Evolutionary conservation across 345 rosid species (phyloP).

Genomic region (Toxicodendron radicans): DNA sequence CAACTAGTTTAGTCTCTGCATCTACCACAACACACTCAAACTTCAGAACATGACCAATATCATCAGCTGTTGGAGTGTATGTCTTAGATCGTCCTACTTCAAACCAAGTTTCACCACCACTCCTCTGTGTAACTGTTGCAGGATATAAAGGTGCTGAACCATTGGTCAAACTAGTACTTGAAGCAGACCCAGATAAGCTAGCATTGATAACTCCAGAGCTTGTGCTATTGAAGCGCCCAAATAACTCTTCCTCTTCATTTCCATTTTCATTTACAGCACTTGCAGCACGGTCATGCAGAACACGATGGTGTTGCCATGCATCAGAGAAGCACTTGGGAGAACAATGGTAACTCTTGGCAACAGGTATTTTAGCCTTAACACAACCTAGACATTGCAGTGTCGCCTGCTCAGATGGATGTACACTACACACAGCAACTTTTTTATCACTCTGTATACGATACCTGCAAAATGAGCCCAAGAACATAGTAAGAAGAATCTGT

Average conservation of each 20-base stretch:
- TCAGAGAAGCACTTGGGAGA: constrained; percentile 89
- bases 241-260: constrained; percentile 86
- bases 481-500: not conserved
- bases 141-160: constrained; percentile 77
- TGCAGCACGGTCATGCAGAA: constrained; percentile 89
- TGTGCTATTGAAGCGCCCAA: constrained; percentile 76
- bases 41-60: constrained; percentile 88
- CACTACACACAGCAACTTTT: constrained; percentile 84
- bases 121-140: constrained; percentile 64
- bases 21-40: constrained; percentile 89
- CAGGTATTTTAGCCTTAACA: constrained; percentile 82
- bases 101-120: constrained; percentile 87
- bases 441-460: constrained; percentile 88
- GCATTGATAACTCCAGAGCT: constrained; percentile 66
- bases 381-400: constrained; percentile 91
- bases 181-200: constrained; percentile 62
- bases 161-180: constrained; percentile 66
- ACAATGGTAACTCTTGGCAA: constrained; percentile 87
- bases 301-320: constrained; percentile 99
- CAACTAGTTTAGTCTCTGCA: constrained; percentile 66
- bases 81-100: constrained; percentile 92
- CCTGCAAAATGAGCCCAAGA: constrained; percentile 52
- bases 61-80: constrained; percentile 93
- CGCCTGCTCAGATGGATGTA: constrained; percentile 89
- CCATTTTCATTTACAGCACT: constrained; percentile 79